Base-by-base conservation (phyloP, 139 green algal species). In the Helicosporidium sp. region DNA sequence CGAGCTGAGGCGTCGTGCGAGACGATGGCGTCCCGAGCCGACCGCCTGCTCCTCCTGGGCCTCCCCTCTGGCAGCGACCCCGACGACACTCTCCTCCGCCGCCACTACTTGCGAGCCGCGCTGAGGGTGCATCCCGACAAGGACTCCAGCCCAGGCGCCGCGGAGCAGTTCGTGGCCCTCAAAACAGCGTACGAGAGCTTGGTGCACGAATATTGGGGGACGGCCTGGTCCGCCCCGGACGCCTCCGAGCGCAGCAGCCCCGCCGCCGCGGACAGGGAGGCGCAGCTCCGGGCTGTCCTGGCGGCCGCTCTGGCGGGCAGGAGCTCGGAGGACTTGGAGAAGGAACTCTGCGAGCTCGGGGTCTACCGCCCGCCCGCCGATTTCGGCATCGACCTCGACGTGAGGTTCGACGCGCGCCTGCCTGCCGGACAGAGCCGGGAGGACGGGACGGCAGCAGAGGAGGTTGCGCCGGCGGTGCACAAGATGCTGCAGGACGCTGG, bases 51-150 rank as follows among this genome's bases (percentile, higher is more conserved):
- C n/a, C n/a, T n/a, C n/a, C n/a, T n/a, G n/a, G n/a, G n/a, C n/a
- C n/a, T n/a, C n/a, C n/a, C n/a, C n/a, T n/a, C 31, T 18, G 31
- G 31, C 31, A 37, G 31, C 31, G 31, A 13, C 31, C 31, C 47
- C 16, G 33, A 42, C 35, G 49, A 28, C 4, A 40, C 45, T 24
- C 4, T 36, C 0, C n/a, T 65, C 15, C 49, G 57, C 25, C 58
- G 54, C 10, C 57, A 58, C 3, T 77, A 72, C 35, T 31, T 67
- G 3, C 44, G 22, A 7, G 33, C 62, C 8, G 68, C 68, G 15
- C 45, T 77, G n/a, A 41, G 58, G n/a, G 43, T 20, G 13, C 69
- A 79, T 24, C 71, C 71, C 2, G 71, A 79, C 46, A 77, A 77
- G 27, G 66, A 70, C 25, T 46, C 49, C 1, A 48, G 35, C 3